phyloP scores from a whole-genome alignment of 2,329 filamentous ascomycete species.

The Microdochium nivale region DNA sequence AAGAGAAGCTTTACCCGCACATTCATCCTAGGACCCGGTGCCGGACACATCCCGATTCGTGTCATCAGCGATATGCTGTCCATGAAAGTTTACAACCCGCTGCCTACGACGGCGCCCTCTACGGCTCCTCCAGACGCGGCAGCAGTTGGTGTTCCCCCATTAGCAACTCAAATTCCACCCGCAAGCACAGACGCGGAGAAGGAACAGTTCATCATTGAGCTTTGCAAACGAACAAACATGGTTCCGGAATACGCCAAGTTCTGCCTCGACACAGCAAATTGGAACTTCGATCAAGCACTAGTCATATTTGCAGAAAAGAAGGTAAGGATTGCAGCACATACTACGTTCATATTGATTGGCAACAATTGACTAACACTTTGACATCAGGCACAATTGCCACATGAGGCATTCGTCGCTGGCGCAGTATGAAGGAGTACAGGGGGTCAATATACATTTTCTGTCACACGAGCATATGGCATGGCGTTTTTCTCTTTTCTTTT shows the following conservation, averaged over 20 bases:
- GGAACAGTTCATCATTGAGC: constrained; percentile 63
- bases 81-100: constrained; percentile 54
- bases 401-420: constrained; percentile 32
- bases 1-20: constrained; percentile 76
- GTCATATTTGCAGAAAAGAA: constrained; percentile 68
- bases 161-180: constrained; percentile 8
- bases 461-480: not conserved
- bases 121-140: constrained; percentile 10
- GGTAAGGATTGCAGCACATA: too few species aligned
- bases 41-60: constrained; percentile 54
- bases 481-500: not conserved
- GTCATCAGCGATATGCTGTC: constrained; percentile 75
- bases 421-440: constrained; percentile 2
- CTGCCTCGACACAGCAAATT: constrained; percentile 71
- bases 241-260: constrained; percentile 69
- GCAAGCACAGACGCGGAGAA: constrained; percentile 38
- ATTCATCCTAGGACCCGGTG: constrained; percentile 70
- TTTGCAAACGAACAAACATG: constrained; percentile 74
- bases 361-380: constrained; percentile 4
- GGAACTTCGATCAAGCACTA: constrained; percentile 71
- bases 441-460: not conserved
- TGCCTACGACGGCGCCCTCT: constrained; percentile 27
- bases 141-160: constrained; percentile 12
- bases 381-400: constrained; percentile 33
- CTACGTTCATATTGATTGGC: too few species aligned